Base-by-base conservation (phyloP, 768 basidiomycete species). In the Lactarius hengduanensis region DNA sequence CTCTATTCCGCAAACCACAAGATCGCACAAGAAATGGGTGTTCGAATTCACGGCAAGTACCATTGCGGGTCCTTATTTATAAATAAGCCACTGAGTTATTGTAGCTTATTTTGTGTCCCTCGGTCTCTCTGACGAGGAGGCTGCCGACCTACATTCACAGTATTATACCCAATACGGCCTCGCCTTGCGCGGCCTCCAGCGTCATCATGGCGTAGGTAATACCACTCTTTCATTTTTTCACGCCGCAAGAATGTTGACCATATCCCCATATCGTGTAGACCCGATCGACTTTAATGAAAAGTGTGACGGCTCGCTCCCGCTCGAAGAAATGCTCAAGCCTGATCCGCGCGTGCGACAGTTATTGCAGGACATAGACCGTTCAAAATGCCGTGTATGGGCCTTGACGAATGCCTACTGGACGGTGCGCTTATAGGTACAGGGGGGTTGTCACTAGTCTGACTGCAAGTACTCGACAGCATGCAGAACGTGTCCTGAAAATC, bases 101-200 rank as follows among this genome's bases (percentile, higher is more conserved):
- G 7, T 65, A 92, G 91, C 83, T 30, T 95, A 94, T 76, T 93
- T 94, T 71, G 80, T 89, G 26, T 75, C 79, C 20, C 78, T 94
- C 26, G 90, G 90, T 26, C 77, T 92, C n/a, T 77, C 77, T 34
- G 83, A 90, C 36, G 83, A 86, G 47, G 86, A 87, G 64, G 92
- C 92, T 0, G 82, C 85, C 3, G 81, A 82, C 22, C 78, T 94
- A 18, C 91, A 92, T 73, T 78, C 79, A 67, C 78, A 80, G 64
- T 94, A 95, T 74, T 94, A 91, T 75, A 86, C 80, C 0, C 82
- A 90, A 69, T 95, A 94, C 64, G 93, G 93, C 6, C 85, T 94
- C 41, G 90, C 93, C 15, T 77, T 94, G 15, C 85, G 92, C 22
- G 93, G 93, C 4, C 81, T 95, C 41, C 84, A 84, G 34, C 83